phyloP scores from a whole-genome alignment of 306 rosid species.

The Cyclanthera cordifolia region DNA sequence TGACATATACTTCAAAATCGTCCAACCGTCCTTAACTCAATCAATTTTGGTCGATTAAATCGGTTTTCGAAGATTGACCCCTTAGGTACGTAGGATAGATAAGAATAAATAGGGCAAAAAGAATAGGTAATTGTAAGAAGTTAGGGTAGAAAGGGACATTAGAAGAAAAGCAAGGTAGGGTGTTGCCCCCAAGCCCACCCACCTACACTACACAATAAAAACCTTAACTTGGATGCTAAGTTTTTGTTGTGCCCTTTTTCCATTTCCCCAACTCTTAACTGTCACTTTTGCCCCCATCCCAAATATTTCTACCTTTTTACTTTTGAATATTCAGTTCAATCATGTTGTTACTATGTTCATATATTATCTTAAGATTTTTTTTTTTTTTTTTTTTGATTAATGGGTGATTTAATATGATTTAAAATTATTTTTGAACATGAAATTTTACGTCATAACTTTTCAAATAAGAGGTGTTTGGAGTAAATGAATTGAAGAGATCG shows the following conservation, averaged over 20 bases:
- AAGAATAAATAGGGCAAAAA: not conserved
- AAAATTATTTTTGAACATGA: too few relatives aligned
- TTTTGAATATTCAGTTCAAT: not conserved
- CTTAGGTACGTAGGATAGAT: not conserved
- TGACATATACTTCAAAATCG: too few relatives aligned
- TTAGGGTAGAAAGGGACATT: not conserved
- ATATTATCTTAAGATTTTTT: too few relatives aligned
- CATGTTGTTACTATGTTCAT: not conserved
- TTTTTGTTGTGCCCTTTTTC: not conserved
- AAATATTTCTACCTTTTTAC: not conserved
- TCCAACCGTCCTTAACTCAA: too few relatives aligned
- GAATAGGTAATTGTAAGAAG: not conserved
- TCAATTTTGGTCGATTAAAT: too few relatives aligned
- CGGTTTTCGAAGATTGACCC: too few relatives aligned
- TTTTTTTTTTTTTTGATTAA: too few relatives aligned
- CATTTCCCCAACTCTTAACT: not conserved
- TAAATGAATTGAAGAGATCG: too few relatives aligned
- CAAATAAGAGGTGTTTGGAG: too few relatives aligned
- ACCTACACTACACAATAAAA: not conserved
- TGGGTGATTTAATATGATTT: too few relatives aligned
- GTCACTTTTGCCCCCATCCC: not conserved
- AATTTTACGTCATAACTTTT: too few relatives aligned
- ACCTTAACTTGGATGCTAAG: conserved; percentile 11
- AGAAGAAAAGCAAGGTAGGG: not conserved
- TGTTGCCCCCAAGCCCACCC: not conserved